Conservation (phyloP, 192 early-diverging fungal species). For the Blastocladiella britannica region DNA sequence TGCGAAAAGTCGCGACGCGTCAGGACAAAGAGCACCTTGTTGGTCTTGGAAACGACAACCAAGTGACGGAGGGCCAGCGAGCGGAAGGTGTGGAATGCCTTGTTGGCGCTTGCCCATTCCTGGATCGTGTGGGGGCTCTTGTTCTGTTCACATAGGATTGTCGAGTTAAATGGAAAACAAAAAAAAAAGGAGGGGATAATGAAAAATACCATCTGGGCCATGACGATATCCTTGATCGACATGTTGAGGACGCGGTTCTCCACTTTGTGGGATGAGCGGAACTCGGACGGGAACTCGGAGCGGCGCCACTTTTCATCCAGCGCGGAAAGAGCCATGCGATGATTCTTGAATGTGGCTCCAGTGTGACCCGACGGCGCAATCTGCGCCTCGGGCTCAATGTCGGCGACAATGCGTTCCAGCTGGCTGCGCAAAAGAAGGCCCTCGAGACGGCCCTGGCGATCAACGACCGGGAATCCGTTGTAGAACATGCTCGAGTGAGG, state of each 20-base stretch:
- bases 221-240: no score
- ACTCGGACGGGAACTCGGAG: background rate
- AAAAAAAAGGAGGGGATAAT: no score
- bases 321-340: background rate
- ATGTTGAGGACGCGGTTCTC: no score
- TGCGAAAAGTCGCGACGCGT: background rate
- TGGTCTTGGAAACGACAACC: background rate
- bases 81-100: background rate
- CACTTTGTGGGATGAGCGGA: no score
- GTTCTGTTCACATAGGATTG: background rate
- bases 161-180: no score
- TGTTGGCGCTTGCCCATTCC: background rate
- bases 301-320: background rate
- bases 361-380: background rate
- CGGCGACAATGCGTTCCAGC: background rate
- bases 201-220: no score
- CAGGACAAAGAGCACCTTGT: background rate
- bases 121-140: background rate
- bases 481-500: no score
- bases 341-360: background rate
- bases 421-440: background rate
- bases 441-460: no score
- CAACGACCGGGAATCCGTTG: no score
- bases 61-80: background rate
- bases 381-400: background rate